A percentile compares a stretch with the other conserved stretches of the same genome.
Conservation (phyloP, 805 yeast species). For the Candida verbasci region DNA sequence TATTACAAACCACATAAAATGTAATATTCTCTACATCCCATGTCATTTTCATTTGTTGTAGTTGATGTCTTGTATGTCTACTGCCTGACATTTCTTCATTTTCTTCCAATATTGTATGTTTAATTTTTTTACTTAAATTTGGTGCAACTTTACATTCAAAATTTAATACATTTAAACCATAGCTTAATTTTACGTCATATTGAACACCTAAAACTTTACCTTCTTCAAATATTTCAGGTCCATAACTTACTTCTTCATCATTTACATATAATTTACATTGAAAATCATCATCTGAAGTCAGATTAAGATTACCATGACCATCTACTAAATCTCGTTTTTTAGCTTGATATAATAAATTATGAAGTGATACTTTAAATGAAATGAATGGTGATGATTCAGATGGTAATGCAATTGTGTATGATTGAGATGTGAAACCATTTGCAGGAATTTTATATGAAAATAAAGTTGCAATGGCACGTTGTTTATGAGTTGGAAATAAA, state of each 20-base stretch:
- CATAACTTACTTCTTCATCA: slow-evolving; percentile 33
- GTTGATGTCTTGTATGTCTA: slow-evolving; percentile 43
- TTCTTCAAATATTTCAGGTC: slow-evolving; percentile 30
- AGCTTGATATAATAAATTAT: slow-evolving; percentile 25
- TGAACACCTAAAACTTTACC: slow-evolving; percentile 20
- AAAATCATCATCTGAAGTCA: slow-evolving; percentile 37
- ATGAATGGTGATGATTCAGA: slow-evolving; percentile 31
- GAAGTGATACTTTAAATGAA: slow-evolving; percentile 31
- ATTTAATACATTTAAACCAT: slow-evolving; percentile 35
- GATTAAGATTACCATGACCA: slow-evolving; percentile 28
- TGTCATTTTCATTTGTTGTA: slow-evolving; percentile 40
- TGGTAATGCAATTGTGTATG: slow-evolving; percentile 35
- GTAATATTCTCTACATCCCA: slow-evolving; percentile 43
- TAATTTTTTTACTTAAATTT: slow-evolving; percentile 30
- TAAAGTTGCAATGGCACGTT: slow-evolving; percentile 23
- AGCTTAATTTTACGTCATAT: slow-evolving; percentile 36
- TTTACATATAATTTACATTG: slow-evolving; percentile 36
- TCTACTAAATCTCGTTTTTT: slow-evolving; percentile 28
- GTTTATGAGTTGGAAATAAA: slow-evolving; percentile 29
- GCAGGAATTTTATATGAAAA: slow-evolving; percentile 36
- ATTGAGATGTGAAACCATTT: slow-evolving; percentile 35
- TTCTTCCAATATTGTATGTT: slow-evolving; percentile 14
- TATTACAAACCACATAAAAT: slow-evolving; percentile 28
- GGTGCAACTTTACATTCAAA: slow-evolving; percentile 43
- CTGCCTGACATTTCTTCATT: slow-evolving; percentile 29